A percentile compares a stretch with the other conserved stretches of the same genome.
Evolutionary conservation across 192 early-diverging fungal genomes (phyloP).

Genomic region (Spizellomyces punctatus): DNA sequence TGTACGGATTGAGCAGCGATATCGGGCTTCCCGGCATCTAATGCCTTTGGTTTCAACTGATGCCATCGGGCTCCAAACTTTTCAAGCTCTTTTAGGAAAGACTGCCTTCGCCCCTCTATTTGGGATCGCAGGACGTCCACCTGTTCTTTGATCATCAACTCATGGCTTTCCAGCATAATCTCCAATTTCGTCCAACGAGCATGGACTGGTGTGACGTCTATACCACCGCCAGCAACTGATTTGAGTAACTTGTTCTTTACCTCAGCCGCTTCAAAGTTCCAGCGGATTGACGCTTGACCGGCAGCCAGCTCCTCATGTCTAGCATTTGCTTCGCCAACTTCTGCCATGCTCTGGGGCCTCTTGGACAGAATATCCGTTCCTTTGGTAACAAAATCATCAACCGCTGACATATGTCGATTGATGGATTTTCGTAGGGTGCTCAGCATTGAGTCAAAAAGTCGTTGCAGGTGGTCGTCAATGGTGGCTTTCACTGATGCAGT

Average conservation of each 20-base stretch:
- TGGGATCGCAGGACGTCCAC: constrained; percentile 53
- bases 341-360: constrained; percentile 53
- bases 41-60: constrained; percentile 52
- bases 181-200: constrained; percentile 58
- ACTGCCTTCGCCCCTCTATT: constrained; percentile 48
- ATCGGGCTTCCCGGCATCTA: constrained; percentile 20
- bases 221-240: constrained; percentile 50
- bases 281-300: constrained; percentile 40
- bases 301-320: constrained; percentile 52
- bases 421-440: constrained; percentile 40
- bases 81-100: constrained; percentile 42
- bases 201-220: constrained; percentile 47
- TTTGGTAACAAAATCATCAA: constrained; percentile 55
- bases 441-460: constrained; percentile 57
- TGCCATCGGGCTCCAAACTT: constrained; percentile 57
- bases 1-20: constrained; percentile 32
- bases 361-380: constrained; percentile 50
- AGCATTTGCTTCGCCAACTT: constrained; percentile 57
- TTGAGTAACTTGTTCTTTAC: constrained; percentile 58
- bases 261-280: constrained; percentile 57
- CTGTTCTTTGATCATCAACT: constrained; percentile 62
- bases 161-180: constrained; percentile 61
- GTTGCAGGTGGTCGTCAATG: constrained; percentile 63
- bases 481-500: constrained; percentile 57
- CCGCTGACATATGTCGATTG: constrained; percentile 34